Conservation (phyloP, 1,139 yeast species). For the Zygosaccharomyces pseudobailii region DNA sequence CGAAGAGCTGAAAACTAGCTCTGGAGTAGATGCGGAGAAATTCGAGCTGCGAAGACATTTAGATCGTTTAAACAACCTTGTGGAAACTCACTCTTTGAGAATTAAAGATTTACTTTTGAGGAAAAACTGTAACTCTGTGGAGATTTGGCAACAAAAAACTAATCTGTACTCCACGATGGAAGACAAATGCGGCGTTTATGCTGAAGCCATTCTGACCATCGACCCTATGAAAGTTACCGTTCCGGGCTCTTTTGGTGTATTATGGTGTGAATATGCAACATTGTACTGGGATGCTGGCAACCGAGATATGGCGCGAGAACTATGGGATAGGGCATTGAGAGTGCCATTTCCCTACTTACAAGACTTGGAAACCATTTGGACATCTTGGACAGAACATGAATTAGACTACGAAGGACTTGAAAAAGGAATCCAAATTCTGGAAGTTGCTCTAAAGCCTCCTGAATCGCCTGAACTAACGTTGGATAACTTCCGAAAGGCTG, state of each 20-base stretch:
- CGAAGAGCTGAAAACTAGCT: constrained; percentile 28
- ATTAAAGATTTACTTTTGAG: constrained; percentile 64
- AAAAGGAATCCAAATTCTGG: constrained; percentile 51
- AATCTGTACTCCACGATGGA: constrained; percentile 40
- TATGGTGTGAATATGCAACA: constrained; percentile 71
- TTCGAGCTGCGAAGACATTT: constrained; percentile 41
- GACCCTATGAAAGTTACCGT: constrained; percentile 53
- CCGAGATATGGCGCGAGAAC: constrained; percentile 55
- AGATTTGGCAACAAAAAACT: constrained; percentile 64
- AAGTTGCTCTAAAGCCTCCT: constrained; percentile 48
- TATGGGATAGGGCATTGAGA: constrained; percentile 60
- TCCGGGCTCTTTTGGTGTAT: constrained; percentile 41
- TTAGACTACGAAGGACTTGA: constrained; percentile 51
- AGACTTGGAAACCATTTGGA: constrained; percentile 66
- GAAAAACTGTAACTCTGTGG: constrained; percentile 57
- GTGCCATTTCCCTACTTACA: constrained; percentile 62
- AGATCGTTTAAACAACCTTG: constrained; percentile 49
- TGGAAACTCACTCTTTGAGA: constrained; percentile 51
- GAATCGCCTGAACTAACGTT: constrained; percentile 23
- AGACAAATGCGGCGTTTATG: constrained; percentile 52
- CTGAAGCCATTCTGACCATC: constrained; percentile 61
- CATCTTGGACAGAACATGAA: constrained; percentile 59
- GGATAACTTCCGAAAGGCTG: constrained; percentile 23
- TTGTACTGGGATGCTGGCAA: constrained; percentile 57
- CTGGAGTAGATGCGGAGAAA: constrained; percentile 14